Percentiles rank a stretch among this genome's conserved stretches.
phyloP scores from a whole-genome alignment of 2,329 filamentous ascomycete genomes.

The Calonectria montana region DNA sequence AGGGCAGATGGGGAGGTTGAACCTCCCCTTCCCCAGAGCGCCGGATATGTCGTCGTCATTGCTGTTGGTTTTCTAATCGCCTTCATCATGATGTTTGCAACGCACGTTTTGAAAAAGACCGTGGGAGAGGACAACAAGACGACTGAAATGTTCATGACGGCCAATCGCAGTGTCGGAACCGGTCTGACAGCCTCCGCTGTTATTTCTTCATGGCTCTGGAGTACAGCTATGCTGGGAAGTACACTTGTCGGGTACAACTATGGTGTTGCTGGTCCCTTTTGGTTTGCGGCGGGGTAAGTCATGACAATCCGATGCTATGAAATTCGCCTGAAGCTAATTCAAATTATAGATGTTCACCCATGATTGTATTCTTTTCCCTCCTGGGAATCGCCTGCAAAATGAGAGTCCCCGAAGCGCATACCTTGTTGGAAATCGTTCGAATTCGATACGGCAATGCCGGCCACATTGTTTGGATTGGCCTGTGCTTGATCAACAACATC shows the following conservation, averaged over 20 bases:
- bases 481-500: slow-evolving; percentile 66
- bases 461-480: slow-evolving; percentile 63
- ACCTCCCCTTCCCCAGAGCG: slow-evolving; percentile 44
- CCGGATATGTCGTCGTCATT: slow-evolving; percentile 49
- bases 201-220: slow-evolving; percentile 67
- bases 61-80: slow-evolving; percentile 49
- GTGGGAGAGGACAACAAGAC: slow-evolving; percentile 63
- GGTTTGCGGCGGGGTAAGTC: slow-evolving; percentile 63
- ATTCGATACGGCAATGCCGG: slow-evolving; percentile 61
- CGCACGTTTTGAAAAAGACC: slow-evolving; percentile 58
- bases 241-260: slow-evolving; percentile 64
- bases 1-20: slow-evolving; percentile 29
- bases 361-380: slow-evolving; percentile 67
- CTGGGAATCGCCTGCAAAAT: slow-evolving; percentile 63
- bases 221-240: slow-evolving; percentile 62
- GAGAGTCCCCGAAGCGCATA: slow-evolving; percentile 65
- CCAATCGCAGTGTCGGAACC: slow-evolving; percentile 62
- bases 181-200: slow-evolving; percentile 65
- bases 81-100: slow-evolving; percentile 59
- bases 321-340: not conserved
- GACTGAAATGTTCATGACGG: slow-evolving; percentile 68
- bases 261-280: slow-evolving; percentile 66
- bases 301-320: not conserved
- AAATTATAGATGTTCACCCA: slow-evolving; percentile 57
- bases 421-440: slow-evolving; percentile 63